These are phyloP conservation scores for Colletotrichum agaves DNA, from an alignment of 2,329 filamentous ascomycete species.

Conservation along the genomic window DNA sequence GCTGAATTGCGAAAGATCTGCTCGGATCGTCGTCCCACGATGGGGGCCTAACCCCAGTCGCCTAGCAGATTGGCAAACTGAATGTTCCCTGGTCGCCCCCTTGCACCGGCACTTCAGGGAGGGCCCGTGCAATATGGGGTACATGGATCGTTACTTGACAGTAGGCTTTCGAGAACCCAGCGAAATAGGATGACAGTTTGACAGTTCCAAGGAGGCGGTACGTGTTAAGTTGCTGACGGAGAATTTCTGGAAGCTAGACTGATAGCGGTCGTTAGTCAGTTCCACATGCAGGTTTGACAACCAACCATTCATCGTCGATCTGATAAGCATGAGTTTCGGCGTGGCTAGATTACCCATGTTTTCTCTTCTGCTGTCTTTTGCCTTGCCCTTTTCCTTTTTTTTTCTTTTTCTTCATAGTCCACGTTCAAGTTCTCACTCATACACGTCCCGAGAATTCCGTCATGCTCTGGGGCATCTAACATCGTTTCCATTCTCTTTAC, in stretches of 20 bases:
- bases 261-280: background rate
- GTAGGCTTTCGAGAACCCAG: background rate
- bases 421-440: too few species aligned
- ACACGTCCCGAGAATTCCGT: too few species aligned
- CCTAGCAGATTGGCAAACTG: background rate
- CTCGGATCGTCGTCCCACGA: constrained; percentile 12
- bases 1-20: background rate
- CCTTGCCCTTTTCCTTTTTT: too few species aligned
- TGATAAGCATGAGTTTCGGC: too few species aligned
- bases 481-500: background rate
- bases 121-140: background rate
- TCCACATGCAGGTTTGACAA: too few species aligned
- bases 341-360: too few species aligned
- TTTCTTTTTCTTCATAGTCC: too few species aligned
- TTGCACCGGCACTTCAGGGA: background rate
- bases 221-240: background rate
- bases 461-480: background rate
- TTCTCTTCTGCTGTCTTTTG: too few species aligned
- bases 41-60: background rate
- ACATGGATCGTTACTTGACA: background rate
- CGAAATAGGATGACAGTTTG: background rate
- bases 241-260: background rate
- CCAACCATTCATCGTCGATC: too few species aligned
- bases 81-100: background rate
- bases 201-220: background rate